phyloP scores from a whole-genome alignment of 1,139 yeast genomes.

The Sugiyamaella grinbergsii region DNA sequence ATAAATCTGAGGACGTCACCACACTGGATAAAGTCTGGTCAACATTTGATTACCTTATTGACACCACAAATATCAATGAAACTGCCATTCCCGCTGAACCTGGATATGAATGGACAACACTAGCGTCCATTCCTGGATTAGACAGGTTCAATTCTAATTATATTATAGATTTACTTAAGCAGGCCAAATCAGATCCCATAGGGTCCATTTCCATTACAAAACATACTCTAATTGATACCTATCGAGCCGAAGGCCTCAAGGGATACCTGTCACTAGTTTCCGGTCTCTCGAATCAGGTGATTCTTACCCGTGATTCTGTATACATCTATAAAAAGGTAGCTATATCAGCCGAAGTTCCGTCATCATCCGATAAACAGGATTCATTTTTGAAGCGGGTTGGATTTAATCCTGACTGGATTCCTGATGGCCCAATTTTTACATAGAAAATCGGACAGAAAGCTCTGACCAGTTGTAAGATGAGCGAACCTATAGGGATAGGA shows the following conservation, averaged over 20 bases:
- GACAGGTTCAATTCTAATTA: conserved; percentile 40
- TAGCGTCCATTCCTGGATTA: conserved; percentile 45
- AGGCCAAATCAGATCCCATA: not conserved
- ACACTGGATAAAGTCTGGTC: conserved; percentile 52
- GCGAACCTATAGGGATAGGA: too few species aligned
- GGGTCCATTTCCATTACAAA: not conserved
- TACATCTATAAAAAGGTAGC: conserved; percentile 42
- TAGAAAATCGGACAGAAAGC: too few species aligned
- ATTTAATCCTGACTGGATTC: conserved; percentile 3
- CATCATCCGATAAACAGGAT: not conserved
- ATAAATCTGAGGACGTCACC: conserved; percentile 63
- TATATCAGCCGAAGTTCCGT: not conserved
- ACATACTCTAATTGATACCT: not conserved
- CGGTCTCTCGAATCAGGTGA: conserved; percentile 21
- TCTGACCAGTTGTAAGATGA: too few species aligned
- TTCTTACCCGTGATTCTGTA: conserved; percentile 32
- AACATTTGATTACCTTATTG: conserved; percentile 60
- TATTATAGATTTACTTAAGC: not conserved
- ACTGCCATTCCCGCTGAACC: conserved; percentile 30
- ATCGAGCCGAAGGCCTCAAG: not conserved
- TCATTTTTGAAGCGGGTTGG: conserved; percentile 2
- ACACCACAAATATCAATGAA: conserved; percentile 44
- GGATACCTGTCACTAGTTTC: not conserved
- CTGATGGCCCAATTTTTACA: not conserved
- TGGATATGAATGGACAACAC: conserved; percentile 45